phyloP scores from a whole-genome alignment of 495 filamentous ascomycete genomes.

The Lichenothelia convexa region DNA sequence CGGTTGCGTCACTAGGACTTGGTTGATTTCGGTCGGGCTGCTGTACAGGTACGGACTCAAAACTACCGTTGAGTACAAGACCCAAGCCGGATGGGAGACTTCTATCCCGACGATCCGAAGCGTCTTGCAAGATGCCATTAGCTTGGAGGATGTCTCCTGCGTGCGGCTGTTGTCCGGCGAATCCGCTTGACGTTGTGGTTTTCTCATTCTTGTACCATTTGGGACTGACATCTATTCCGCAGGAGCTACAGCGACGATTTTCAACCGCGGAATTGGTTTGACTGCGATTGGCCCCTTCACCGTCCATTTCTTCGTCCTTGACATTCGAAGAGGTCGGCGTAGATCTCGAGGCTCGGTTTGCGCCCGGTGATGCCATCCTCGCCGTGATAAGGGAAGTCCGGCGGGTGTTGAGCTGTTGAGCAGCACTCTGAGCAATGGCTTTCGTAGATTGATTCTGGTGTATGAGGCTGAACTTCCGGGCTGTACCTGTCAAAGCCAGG shows the following conservation, averaged over 20 bases:
- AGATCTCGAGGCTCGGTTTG: conserved; percentile 10
- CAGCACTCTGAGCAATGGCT: neutral
- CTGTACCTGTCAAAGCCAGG: conserved; percentile 69
- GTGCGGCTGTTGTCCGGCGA: no score
- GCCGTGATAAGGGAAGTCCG: conserved; percentile 5
- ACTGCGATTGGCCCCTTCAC: no score
- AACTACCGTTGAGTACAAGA: no score
- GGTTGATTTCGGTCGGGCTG: no score
- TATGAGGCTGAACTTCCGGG: conserved; percentile 63
- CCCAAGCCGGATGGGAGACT: no score
- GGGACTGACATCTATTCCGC: conserved; percentile 39
- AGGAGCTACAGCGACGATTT: conserved; percentile 25
- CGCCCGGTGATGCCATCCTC: no score
- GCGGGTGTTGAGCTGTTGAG: neutral
- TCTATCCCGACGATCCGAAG: no score
- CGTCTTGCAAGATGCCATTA: no score
- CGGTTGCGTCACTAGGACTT: no score
- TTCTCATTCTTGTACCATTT: conserved; percentile 32
- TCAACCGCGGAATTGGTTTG: conserved; percentile 5
- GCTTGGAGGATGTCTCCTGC: no score
- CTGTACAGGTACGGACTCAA: no score
- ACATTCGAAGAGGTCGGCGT: conserved; percentile 11
- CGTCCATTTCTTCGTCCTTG: conserved; percentile 10
- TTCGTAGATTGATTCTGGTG: conserved; percentile 27
- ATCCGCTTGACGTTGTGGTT: neutral